A percentile compares a stretch with the other conserved stretches of the same genome.
Evolutionary conservation across 345 rosid species (phyloP).

Genomic region (Fremontodendron californicum): DNA sequence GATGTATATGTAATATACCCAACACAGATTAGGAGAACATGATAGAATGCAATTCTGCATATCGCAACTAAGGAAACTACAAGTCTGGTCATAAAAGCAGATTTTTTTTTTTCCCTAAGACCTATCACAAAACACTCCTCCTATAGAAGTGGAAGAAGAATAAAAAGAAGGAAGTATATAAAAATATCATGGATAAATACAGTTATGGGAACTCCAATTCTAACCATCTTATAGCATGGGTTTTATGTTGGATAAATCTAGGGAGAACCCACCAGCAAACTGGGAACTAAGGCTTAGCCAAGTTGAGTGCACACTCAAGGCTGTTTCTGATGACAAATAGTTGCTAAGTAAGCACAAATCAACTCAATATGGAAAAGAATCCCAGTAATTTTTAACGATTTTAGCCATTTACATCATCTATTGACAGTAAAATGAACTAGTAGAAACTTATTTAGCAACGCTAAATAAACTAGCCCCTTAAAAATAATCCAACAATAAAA

Average conservation of each 20-base stretch:
- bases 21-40: neutral
- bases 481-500: neutral
- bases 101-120: neutral
- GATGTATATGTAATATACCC: neutral
- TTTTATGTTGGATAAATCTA: neutral
- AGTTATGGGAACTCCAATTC: neutral
- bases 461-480: neutral
- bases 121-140: neutral
- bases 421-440: neutral
- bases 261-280: neutral
- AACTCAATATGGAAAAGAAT: neutral
- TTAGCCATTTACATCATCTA: neutral
- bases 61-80: neutral
- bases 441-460: neutral
- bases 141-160: neutral
- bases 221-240: neutral
- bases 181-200: neutral
- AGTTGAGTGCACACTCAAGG: neutral
- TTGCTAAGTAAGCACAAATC: neutral
- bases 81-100: neutral
- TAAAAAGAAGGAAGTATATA: neutral
- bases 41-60: neutral
- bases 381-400: neutral
- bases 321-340: neutral
- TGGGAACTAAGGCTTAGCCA: neutral